Evolutionary conservation across 2,329 filamentous ascomycete genomes (phyloP).

Genomic region (Aureobasidium sp.): DNA sequence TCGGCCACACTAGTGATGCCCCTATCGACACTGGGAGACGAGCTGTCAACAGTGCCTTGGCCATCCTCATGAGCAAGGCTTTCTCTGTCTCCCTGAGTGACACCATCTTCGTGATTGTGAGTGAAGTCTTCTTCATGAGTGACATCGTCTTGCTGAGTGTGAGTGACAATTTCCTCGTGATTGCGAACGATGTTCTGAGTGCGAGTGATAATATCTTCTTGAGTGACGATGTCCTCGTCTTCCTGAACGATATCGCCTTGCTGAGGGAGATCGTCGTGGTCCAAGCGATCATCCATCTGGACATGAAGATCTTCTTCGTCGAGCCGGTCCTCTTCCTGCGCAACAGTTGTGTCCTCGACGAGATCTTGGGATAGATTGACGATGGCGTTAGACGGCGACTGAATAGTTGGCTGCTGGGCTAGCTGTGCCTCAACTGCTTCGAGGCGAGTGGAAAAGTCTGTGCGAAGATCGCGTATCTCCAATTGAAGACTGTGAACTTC

Average conservation of each 20-base stretch:
- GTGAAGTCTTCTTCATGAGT: not conserved
- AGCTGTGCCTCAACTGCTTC: not conserved
- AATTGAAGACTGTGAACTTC: not conserved
- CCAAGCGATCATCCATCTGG: not conserved
- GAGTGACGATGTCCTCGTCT: not conserved
- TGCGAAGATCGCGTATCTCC: not conserved
- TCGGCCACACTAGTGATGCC: not conserved
- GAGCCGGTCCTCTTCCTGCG: not conserved
- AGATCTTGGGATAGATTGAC: not conserved
- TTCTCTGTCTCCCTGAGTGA: not conserved
- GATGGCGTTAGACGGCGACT: not conserved
- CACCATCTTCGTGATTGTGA: not conserved
- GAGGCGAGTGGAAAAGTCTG: not conserved
- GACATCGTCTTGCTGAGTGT: not conserved
- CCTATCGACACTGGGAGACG: not conserved
- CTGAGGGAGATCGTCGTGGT: too few species aligned
- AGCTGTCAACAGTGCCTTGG: not conserved
- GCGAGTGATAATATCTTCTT: not conserved
- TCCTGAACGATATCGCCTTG: not conserved
- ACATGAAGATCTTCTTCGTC: not conserved
- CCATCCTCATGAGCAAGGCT: not conserved
- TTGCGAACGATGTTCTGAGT: too few species aligned
- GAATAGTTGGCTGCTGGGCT: not conserved
- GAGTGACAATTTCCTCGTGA: too few species aligned
- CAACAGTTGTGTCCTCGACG: too few species aligned